Evolutionary conservation across 169 alveolate species (phyloP).

Genomic region (Plasmodium cynomolgi): DNA sequence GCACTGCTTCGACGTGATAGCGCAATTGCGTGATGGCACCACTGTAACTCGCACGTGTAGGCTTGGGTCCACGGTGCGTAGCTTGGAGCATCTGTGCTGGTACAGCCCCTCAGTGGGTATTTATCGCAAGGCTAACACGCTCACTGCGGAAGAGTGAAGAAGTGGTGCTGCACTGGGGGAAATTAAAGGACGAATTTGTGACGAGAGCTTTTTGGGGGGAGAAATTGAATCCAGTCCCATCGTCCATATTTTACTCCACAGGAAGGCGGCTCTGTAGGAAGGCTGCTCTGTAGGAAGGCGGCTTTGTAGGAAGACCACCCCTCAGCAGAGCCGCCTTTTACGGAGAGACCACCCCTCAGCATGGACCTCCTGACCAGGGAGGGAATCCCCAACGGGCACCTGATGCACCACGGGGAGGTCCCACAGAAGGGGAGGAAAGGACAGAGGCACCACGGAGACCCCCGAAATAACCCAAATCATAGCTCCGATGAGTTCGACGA

Average conservation of each 20-base stretch:
- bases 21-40: background rate
- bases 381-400: background rate
- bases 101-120: background rate
- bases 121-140: background rate
- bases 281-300: background rate
- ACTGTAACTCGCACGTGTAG: background rate
- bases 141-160: background rate
- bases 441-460: background rate
- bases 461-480: background rate
- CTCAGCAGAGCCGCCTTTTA: too few species aligned
- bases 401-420: background rate
- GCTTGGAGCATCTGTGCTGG: background rate
- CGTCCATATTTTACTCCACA: background rate
- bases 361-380: background rate
- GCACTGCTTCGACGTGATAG: background rate
- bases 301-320: background rate
- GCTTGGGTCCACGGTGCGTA: background rate
- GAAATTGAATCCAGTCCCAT: background rate
- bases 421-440: background rate
- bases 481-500: background rate
- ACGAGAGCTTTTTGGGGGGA: background rate
- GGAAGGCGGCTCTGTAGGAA: background rate
- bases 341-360: background rate
- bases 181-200: background rate
- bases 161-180: background rate